phyloP scores from a whole-genome alignment of 1,284 basidiomycete species.

The Caloboletus firmus region DNA sequence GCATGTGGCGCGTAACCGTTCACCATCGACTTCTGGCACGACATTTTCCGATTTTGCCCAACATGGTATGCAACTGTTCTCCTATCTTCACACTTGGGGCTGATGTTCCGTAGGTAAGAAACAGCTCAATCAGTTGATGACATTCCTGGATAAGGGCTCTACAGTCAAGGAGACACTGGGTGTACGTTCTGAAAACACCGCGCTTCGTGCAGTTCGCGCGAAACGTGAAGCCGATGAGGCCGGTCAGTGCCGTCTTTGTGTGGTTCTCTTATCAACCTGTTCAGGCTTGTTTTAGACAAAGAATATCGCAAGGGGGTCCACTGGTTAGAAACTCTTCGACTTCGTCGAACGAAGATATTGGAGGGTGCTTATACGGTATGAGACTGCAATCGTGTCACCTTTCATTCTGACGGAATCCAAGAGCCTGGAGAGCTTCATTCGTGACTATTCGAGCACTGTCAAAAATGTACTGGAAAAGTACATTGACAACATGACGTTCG shows the following conservation, averaged over 20 bases:
- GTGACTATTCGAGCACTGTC: conserved; percentile 69
- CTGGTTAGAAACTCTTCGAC: conserved; percentile 89
- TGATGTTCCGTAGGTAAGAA: conserved; percentile 57
- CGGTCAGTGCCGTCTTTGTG: conserved; percentile 46
- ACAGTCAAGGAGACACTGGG: conserved; percentile 57
- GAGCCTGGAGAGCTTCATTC: conserved; percentile 79
- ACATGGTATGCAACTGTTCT: conserved; percentile 50
- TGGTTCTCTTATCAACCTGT: not conserved
- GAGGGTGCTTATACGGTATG: conserved; percentile 73
- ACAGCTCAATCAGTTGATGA: conserved; percentile 74
- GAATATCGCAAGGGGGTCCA: conserved; percentile 92
- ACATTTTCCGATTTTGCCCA: conserved; percentile 76
- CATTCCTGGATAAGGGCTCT: conserved; percentile 70
- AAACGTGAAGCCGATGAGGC: conserved; percentile 93
- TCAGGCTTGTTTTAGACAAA: conserved; percentile 59
- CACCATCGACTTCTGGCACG: conserved; percentile 66
- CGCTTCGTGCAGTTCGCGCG: conserved; percentile 72
- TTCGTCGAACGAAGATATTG: conserved; percentile 80
- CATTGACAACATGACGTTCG: conserved; percentile 75
- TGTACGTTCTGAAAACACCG: conserved; percentile 57
- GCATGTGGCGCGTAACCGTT: conserved; percentile 57
- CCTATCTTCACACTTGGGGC: not conserved
- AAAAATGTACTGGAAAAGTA: conserved; percentile 70
- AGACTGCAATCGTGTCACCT: conserved; percentile 27
- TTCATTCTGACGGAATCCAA: conserved; percentile 33